These are phyloP conservation scores for Botrytis pseudocinerea DNA, from an alignment of 2,329 filamentous ascomycete genomes.

Conservation along the genomic window DNA sequence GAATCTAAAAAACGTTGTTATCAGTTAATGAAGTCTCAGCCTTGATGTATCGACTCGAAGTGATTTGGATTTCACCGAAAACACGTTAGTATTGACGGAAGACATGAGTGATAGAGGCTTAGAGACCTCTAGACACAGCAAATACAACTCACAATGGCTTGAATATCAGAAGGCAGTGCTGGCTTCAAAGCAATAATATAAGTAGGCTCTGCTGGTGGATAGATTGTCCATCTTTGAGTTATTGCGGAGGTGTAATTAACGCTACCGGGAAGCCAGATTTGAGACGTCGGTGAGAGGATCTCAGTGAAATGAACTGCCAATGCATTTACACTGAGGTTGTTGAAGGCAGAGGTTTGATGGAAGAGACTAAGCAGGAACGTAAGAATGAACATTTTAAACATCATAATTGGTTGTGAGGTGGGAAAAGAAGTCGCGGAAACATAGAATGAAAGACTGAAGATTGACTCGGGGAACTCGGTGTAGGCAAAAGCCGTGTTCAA, in stretches of 20 bases:
- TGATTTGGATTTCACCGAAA: too few species aligned
- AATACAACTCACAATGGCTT: background rate
- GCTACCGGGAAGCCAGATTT: background rate
- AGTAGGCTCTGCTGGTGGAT: background rate
- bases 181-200: background rate
- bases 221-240: conserved; percentile 5
- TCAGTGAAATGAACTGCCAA: background rate
- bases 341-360: background rate
- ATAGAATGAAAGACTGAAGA: background rate
- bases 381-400: background rate
- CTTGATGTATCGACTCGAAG: background rate
- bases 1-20: background rate
- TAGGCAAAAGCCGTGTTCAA: background rate
- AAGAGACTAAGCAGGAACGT: background rate
- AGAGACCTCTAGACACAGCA: background rate
- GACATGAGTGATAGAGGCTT: background rate
- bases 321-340: too few species aligned
- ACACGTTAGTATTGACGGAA: background rate
- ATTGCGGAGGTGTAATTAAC: background rate
- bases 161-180: background rate
- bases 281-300: background rate
- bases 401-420: background rate
- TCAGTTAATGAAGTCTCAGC: background rate
- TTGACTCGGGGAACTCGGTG: background rate
- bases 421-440: background rate